Evolutionary conservation across 169 alveolate genomes (phyloP).

Genomic region (Fabrea salina): DNA sequence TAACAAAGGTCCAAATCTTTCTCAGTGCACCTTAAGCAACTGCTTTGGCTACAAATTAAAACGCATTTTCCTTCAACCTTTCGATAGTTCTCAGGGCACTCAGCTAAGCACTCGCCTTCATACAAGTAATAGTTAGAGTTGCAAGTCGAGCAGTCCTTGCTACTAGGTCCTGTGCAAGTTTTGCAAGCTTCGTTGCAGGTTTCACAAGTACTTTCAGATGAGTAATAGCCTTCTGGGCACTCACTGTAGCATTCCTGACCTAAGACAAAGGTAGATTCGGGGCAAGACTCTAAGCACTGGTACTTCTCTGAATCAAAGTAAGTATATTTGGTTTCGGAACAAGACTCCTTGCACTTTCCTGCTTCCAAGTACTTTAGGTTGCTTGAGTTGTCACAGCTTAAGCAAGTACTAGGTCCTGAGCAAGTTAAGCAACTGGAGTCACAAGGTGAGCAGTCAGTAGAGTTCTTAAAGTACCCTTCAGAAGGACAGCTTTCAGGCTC

Average conservation of each 20-base stretch:
- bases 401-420: background rate
- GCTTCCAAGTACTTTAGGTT: background rate
- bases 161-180: background rate
- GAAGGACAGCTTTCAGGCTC: too few relatives aligned
- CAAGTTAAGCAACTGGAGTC: background rate
- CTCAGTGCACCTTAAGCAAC: too few relatives aligned
- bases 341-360: background rate
- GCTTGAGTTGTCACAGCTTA: background rate
- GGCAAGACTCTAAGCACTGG: background rate
- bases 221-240: background rate
- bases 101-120: background rate
- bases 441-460: background rate
- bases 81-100: too few relatives aligned
- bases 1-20: too few relatives aligned
- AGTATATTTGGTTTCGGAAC: slow-evolving; percentile 2
- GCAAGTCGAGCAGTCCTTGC: background rate
- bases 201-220: background rate
- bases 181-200: background rate
- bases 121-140: background rate
- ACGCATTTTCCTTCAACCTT: too few relatives aligned
- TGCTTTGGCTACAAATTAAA: too few relatives aligned
- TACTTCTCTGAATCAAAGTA: background rate
- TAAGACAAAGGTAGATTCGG: background rate
- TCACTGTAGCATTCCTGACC: background rate
- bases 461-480: background rate